Percentiles rank a stretch among this genome's conserved stretches.
Conservation (phyloP, 1,284 basidiomycete genomes). For the Ganoderma boninense region DNA sequence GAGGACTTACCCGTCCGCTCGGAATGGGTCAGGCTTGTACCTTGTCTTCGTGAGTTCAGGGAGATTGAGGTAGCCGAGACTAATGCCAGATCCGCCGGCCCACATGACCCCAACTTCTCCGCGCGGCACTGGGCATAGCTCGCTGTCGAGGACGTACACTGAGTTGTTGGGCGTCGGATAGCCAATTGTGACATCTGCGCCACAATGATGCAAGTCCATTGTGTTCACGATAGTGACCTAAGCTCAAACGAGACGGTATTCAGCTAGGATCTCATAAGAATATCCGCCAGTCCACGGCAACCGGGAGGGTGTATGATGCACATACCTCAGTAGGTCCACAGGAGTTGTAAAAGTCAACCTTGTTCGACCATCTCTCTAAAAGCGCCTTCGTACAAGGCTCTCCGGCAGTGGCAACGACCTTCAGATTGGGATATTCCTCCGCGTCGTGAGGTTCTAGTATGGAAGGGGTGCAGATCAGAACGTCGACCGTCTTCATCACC, state of each 20-base stretch:
- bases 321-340: slow-evolving; percentile 54
- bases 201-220: slow-evolving; percentile 53
- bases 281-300: neutral
- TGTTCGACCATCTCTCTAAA: slow-evolving; percentile 55
- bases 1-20: slow-evolving; percentile 49
- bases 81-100: slow-evolving; percentile 60
- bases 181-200: slow-evolving; percentile 53
- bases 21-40: slow-evolving; percentile 56
- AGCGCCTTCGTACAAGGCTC: slow-evolving; percentile 62
- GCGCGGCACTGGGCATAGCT: slow-evolving; percentile 53
- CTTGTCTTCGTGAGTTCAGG: slow-evolving; percentile 55
- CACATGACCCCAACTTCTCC: slow-evolving; percentile 61
- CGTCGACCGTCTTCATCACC: slow-evolving; percentile 58
- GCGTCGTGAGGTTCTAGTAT: slow-evolving; percentile 60
- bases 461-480: slow-evolving; percentile 62
- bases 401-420: slow-evolving; percentile 58
- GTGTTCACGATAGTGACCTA: slow-evolving; percentile 59
- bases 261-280: too few relatives aligned
- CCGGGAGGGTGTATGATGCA: neutral
- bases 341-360: slow-evolving; percentile 48
- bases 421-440: slow-evolving; percentile 57
- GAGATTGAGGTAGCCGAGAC: slow-evolving; percentile 57
- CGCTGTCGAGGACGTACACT: slow-evolving; percentile 59
- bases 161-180: slow-evolving; percentile 61
- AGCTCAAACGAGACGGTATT: neutral